phyloP scores from a whole-genome alignment of 2,329 filamentous ascomycete genomes.

The Botrytis sinoallii region DNA sequence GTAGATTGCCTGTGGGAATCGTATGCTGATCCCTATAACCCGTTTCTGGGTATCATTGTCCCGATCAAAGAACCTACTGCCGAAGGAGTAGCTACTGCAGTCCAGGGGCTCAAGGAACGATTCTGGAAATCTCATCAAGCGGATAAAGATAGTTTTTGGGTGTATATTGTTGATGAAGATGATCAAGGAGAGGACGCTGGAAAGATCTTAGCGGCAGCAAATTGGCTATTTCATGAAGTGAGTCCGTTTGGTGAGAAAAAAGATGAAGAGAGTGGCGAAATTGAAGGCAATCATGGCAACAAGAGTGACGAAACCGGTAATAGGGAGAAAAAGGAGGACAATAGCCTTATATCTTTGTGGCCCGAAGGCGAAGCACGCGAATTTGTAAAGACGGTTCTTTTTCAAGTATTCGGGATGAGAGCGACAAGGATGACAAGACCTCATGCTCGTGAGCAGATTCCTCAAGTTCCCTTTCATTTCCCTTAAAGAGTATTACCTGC shows the following conservation, averaged over 20 bases:
- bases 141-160: neutral
- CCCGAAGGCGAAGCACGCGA: conserved; percentile 11
- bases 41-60: neutral
- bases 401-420: neutral
- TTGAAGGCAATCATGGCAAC: neutral
- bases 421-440: neutral
- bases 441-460: neutral
- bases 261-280: neutral
- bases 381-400: neutral
- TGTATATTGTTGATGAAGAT: neutral
- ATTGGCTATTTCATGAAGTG: neutral
- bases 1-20: conserved; percentile 2
- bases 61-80: neutral
- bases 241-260: neutral
- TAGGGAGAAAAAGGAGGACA: neutral
- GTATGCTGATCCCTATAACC: neutral
- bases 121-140: neutral
- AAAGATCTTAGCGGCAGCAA: neutral
- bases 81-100: neutral
- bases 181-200: neutral
- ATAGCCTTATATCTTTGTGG: neutral
- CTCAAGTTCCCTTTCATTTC: fast-evolving
- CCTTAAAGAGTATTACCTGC: fast-evolving
- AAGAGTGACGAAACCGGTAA: neutral
- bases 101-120: neutral